These are phyloP conservation scores for Coleophoma eucalyptorum DNA, from an alignment of 2,329 filamentous ascomycete species.

Conservation along the genomic window DNA sequence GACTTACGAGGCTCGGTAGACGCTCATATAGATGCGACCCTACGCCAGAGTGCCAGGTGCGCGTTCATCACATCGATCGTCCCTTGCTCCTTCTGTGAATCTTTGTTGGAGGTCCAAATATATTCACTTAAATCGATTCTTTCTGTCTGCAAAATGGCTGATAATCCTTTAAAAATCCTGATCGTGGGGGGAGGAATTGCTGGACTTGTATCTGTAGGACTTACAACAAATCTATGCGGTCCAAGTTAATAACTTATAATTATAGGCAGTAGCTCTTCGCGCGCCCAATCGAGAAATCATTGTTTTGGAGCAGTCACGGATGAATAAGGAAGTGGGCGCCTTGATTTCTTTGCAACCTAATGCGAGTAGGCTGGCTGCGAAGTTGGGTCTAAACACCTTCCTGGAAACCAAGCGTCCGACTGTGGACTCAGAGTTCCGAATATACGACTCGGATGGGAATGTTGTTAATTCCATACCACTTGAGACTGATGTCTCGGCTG, in stretches of 20 bases:
- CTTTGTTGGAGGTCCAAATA: background rate
- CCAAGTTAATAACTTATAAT: background rate
- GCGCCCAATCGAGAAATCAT: slow-evolving; percentile 19
- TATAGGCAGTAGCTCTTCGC: slow-evolving; percentile 33
- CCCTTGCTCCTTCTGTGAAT: background rate
- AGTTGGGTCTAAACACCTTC: slow-evolving; percentile 29
- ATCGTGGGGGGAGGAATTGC: slow-evolving; percentile 25
- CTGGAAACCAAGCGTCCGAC: slow-evolving; percentile 17
- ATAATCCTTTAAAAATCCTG: background rate
- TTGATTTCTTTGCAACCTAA: slow-evolving; percentile 38
- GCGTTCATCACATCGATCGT: background rate
- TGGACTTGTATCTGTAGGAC: slow-evolving; percentile 21
- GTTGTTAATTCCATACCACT: background rate
- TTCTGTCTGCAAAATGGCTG: background rate
- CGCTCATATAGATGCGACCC: no score
- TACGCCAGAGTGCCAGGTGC: background rate
- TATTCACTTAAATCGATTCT: background rate
- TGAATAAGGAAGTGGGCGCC: slow-evolving; percentile 35
- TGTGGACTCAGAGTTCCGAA: slow-evolving; percentile 4
- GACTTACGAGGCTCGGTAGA: no score
- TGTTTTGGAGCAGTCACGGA: slow-evolving; percentile 14
- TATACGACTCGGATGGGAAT: slow-evolving; percentile 2
- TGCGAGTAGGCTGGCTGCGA: slow-evolving; percentile 30
- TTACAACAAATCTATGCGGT: no score
- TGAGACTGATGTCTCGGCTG: slow-evolving; percentile 25